These are phyloP conservation scores for Colletotrichum chrysophilum DNA, from an alignment of 2,329 filamentous ascomycete genomes.

Conservation along the genomic window DNA sequence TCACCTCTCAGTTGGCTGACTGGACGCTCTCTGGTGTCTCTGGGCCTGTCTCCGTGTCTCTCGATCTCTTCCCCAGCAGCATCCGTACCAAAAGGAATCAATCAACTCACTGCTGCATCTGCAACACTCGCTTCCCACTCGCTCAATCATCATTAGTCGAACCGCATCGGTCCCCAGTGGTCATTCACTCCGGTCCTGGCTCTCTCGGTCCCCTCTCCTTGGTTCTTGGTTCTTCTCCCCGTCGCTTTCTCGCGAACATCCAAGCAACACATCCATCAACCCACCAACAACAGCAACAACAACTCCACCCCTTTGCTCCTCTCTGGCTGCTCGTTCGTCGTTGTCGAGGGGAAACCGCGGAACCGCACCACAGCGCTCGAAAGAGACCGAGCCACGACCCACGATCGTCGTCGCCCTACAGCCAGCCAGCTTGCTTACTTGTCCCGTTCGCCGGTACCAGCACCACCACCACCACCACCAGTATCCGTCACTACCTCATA, in stretches of 20 bases:
- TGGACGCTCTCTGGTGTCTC: neutral
- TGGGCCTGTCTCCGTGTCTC: neutral
- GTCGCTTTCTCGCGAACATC: neutral
- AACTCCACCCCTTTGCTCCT: neutral
- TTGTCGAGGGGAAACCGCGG: slow-evolving; percentile 3
- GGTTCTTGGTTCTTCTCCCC: neutral
- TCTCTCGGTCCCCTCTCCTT: neutral
- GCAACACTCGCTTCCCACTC: neutral
- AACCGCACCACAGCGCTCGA: neutral
- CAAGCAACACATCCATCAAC: neutral
- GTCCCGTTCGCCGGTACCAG: neutral
- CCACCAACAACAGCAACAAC: neutral
- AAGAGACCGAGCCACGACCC: slow-evolving; percentile 13
- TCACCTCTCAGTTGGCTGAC: neutral
- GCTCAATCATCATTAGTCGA: neutral
- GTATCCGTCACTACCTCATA: neutral
- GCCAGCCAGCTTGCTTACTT: neutral
- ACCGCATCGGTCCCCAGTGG: neutral
- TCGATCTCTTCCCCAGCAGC: neutral
- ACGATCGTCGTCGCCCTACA: neutral
- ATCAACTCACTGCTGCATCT: neutral
- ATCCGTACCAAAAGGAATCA: neutral
- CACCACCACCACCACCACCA: neutral
- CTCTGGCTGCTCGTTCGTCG: neutral
- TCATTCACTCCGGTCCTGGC: neutral